Conservation (phyloP, 1,284 basidiomycete genomes). For the Pseudozyma sp. region DNA sequence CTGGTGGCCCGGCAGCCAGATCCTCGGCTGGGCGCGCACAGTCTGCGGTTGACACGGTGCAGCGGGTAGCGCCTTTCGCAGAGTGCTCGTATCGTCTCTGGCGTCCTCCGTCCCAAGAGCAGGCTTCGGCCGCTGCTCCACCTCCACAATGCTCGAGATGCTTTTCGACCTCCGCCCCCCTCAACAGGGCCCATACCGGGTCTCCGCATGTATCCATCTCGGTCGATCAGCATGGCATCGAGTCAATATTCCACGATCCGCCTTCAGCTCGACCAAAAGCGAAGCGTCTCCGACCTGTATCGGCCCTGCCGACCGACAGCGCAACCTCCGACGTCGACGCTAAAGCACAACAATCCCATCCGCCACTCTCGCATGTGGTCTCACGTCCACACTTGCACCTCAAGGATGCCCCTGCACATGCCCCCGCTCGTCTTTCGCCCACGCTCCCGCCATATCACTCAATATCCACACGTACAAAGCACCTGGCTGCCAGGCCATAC, state of each 20-base stretch:
- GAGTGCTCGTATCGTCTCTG: constrained; percentile 39
- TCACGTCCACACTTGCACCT: not conserved
- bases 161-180: constrained; percentile 8
- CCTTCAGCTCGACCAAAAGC: constrained; percentile 21
- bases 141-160: not conserved
- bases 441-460: constrained; percentile 8
- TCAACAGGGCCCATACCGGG: not conserved
- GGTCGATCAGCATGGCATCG: constrained; percentile 20
- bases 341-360: not conserved
- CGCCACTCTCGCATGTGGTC: not conserved
- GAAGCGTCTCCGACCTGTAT: constrained; percentile 28
- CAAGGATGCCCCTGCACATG: no score
- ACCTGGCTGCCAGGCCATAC: not conserved
- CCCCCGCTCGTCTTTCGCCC: not conserved
- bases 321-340: not conserved
- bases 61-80: constrained; percentile 11
- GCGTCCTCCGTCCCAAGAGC: constrained; percentile 16
- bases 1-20: constrained; percentile 25
- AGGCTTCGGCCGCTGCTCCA: not conserved
- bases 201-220: constrained; percentile 10
- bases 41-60: not conserved
- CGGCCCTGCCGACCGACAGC: not conserved
- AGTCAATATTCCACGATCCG: constrained; percentile 19
- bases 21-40: constrained; percentile 19
- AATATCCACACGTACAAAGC: not conserved